Base-by-base conservation (phyloP, 768 basidiomycete species). In the Mrakia blollopis region DNA sequence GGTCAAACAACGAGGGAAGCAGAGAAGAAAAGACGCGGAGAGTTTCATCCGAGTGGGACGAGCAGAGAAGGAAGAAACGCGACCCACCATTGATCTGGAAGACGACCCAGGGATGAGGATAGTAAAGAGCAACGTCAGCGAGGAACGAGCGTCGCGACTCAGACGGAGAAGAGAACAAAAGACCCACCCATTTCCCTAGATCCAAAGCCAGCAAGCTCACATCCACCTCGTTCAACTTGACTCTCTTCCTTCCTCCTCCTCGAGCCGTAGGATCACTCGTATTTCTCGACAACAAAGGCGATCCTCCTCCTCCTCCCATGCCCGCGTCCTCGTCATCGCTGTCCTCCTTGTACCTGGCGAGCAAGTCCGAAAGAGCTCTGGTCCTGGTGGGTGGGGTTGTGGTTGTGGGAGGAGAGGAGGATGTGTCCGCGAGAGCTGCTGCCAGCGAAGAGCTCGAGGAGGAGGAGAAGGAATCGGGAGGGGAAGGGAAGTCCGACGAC, bases 391-490 rank as follows among this genome's bases (percentile, higher is more conserved):
- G 57, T 16, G 39, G 35, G 25, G 35, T 41, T 9, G 37, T 25
- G 23, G 37, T n/a, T n/a, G n/a, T n/a, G n/a, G n/a, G n/a, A n/a
- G n/a, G n/a, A n/a, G n/a, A 39, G 7, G 65, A 39, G 18, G 65
- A 39, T 3, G 65, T 39, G 8, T 21, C 65, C 37, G 65, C 37
- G 21, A 39, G 35, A 13, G 37, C 18, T 1, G 37, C 25, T 68
- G 65, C 65, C 65, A 37, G 65, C 35, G 65, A 68, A 39, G 65
- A 57, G 57, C 25, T 57, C 57, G 57, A 57, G 65, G 39, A 68
- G 65, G 39, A 68, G 65, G 65, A 35, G 35, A 39, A 68, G 35
- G 65, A 68, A 23, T 21, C 39, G 28, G 57, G 57, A 57, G 57
- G 57, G 57, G 57, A 57, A 57, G 57, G 57, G 25, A 28, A 57